Percentiles rank a stretch among this genome's conserved stretches.
Conservation (phyloP, 176 grass and related monocot genomes). For the Calamus simplicifolius region DNA sequence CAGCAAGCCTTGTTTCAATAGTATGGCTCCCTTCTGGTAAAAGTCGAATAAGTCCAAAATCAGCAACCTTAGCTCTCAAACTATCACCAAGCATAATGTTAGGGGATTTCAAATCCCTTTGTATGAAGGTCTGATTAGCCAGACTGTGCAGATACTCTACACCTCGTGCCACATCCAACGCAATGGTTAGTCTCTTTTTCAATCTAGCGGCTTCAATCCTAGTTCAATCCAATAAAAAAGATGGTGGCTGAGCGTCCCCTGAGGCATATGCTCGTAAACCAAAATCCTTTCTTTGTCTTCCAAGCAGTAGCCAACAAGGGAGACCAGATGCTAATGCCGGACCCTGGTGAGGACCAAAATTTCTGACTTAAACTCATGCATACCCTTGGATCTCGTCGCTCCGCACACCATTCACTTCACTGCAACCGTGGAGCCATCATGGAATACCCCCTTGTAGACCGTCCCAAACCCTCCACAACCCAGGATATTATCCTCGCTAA, state of each 20-base stretch:
- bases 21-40: slow-evolving; percentile 14
- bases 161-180: slow-evolving; percentile 18
- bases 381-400: neutral
- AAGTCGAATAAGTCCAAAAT: slow-evolving; percentile 22
- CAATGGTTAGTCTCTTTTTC: slow-evolving; percentile 23
- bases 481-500: no score
- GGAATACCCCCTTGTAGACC: slow-evolving; percentile 22
- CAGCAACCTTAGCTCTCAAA: slow-evolving; percentile 24
- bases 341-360: slow-evolving; percentile 21
- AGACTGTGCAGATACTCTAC: slow-evolving; percentile 26
- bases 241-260: slow-evolving; percentile 20
- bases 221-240: slow-evolving; percentile 8
- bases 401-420: slow-evolving; percentile 22
- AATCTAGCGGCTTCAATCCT: slow-evolving; percentile 6
- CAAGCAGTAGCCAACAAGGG: slow-evolving; percentile 21
- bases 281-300: slow-evolving; percentile 21
- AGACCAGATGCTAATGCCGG: slow-evolving; percentile 17
- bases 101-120: slow-evolving; percentile 24
- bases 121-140: slow-evolving; percentile 25
- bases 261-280: slow-evolving; percentile 27
- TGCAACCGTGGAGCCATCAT: slow-evolving; percentile 22
- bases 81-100: slow-evolving; percentile 28
- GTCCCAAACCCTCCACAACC: slow-evolving; percentile 23
- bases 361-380: slow-evolving; percentile 20
- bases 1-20: slow-evolving; percentile 21